Evolutionary conservation across 768 basidiomycete genomes (phyloP).

Genomic region (Hygrocybe coccinea): DNA sequence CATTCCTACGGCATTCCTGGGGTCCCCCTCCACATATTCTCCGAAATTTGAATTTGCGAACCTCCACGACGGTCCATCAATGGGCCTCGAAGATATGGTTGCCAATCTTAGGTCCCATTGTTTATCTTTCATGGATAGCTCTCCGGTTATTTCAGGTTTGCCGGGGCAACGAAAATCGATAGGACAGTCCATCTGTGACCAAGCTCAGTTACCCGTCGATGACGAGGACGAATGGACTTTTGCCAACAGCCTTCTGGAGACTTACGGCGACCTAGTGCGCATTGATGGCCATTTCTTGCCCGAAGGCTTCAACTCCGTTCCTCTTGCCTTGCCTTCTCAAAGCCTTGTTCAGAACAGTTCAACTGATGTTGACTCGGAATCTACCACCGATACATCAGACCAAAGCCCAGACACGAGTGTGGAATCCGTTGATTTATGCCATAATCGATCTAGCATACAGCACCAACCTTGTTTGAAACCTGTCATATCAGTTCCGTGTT

Average conservation of each 20-base stretch:
- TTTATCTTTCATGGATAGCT: slow-evolving; percentile 8
- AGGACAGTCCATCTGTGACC: no score
- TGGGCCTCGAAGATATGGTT: slow-evolving; percentile 43
- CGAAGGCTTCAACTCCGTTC: neutral
- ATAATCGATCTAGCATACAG: neutral
- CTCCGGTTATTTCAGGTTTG: neutral
- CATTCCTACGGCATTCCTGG: slow-evolving; percentile 42
- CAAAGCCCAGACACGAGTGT: neutral
- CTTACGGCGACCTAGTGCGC: slow-evolving; percentile 4
- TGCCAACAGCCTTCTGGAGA: slow-evolving; percentile 25
- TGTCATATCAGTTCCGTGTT: slow-evolving; percentile 12
- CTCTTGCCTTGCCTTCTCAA: neutral
- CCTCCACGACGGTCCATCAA: slow-evolving; percentile 20
- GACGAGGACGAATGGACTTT: slow-evolving; percentile 37
- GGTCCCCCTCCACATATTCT: slow-evolving; percentile 36
- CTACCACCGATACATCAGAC: neutral
- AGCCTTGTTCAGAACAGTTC: neutral
- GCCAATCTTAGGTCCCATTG: slow-evolving; percentile 40
- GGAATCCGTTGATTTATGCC: neutral
- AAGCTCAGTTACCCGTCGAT: neutral
- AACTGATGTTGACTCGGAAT: neutral
- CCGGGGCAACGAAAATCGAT: no score
- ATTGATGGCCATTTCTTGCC: neutral
- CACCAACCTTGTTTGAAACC: slow-evolving; percentile 9
- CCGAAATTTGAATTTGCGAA: slow-evolving; percentile 30